A percentile compares a stretch with the other conserved stretches of the same genome.
phyloP scores from a whole-genome alignment of 441 rosid species.

The Bruguiera hainesii region DNA sequence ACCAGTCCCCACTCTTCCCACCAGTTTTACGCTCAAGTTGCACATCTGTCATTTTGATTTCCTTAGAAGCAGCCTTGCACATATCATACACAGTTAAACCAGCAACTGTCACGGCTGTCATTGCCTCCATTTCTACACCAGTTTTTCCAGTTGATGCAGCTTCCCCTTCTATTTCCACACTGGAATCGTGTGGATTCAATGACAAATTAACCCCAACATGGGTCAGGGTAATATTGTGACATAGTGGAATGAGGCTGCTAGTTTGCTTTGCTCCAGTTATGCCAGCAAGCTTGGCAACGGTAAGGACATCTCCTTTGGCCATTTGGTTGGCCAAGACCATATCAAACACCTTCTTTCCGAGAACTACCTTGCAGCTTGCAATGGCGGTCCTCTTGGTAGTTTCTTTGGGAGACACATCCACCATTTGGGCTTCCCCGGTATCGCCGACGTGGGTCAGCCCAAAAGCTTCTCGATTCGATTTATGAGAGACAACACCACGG shows the following conservation, averaged over 20 bases:
- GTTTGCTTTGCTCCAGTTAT: constrained; percentile 86
- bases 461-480: constrained; percentile 14
- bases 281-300: constrained; percentile 87
- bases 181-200: constrained; percentile 53
- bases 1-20: constrained; percentile 85
- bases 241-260: constrained; percentile 69
- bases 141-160: constrained; percentile 77
- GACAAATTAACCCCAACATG: constrained; percentile 64
- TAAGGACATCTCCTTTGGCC: constrained; percentile 93
- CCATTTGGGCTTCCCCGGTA: constrained; percentile 85
- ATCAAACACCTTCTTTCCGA: constrained; percentile 70
- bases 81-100: constrained; percentile 88
- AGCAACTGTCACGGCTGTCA: constrained; percentile 77
- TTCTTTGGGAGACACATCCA: constrained; percentile 78
- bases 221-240: constrained; percentile 71
- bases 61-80: constrained; percentile 97
- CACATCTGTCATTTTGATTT: constrained; percentile 52
- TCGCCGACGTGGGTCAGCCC: constrained; percentile 58
- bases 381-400: constrained; percentile 59
- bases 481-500: constrained; percentile 15
- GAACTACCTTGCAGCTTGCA: constrained; percentile 69
- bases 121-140: constrained; percentile 96
- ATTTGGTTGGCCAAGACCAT: constrained; percentile 74
- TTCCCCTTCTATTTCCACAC: constrained; percentile 80
- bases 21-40: constrained; percentile 70